Evolutionary conservation across 2,329 filamentous ascomycete genomes (phyloP).

Genomic region (Phaeosphaeriaceae sp.): DNA sequence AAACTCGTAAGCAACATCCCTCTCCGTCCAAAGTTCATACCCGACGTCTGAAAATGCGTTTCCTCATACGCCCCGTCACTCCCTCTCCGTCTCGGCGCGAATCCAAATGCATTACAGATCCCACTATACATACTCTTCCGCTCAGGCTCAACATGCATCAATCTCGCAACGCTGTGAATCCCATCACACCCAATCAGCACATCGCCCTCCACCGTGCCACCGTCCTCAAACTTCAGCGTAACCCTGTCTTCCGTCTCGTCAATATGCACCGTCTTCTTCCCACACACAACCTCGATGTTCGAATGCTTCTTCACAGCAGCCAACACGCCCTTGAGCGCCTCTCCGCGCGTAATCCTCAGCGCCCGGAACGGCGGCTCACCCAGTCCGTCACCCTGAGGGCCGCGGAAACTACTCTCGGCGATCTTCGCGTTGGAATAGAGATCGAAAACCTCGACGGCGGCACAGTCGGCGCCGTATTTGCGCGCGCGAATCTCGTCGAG

Average conservation of each 20-base stretch:
- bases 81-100: constrained; percentile 48
- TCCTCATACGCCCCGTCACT: constrained; percentile 32
- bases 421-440: constrained; percentile 52
- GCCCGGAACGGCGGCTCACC: constrained; percentile 55
- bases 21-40: constrained; percentile 55
- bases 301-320: constrained; percentile 48
- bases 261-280: constrained; percentile 52
- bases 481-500: constrained; percentile 52
- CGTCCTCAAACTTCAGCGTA: constrained; percentile 56
- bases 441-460: constrained; percentile 55
- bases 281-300: constrained; percentile 53
- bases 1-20: constrained; percentile 55
- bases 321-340: constrained; percentile 52
- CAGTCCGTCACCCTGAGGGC: constrained; percentile 52
- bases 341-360: constrained; percentile 53
- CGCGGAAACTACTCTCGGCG: constrained; percentile 52
- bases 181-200: constrained; percentile 64
- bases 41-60: constrained; percentile 49
- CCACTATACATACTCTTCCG: constrained; percentile 53
- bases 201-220: constrained; percentile 54
- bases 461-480: constrained; percentile 51
- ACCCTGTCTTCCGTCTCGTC: constrained; percentile 50
- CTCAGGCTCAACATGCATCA: constrained; percentile 54
- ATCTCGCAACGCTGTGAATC: constrained; percentile 54
- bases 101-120: constrained; percentile 56